Evolutionary conservation across 2,329 filamentous ascomycete genomes (phyloP).

Genomic region (Mycocentrospora acerina): DNA sequence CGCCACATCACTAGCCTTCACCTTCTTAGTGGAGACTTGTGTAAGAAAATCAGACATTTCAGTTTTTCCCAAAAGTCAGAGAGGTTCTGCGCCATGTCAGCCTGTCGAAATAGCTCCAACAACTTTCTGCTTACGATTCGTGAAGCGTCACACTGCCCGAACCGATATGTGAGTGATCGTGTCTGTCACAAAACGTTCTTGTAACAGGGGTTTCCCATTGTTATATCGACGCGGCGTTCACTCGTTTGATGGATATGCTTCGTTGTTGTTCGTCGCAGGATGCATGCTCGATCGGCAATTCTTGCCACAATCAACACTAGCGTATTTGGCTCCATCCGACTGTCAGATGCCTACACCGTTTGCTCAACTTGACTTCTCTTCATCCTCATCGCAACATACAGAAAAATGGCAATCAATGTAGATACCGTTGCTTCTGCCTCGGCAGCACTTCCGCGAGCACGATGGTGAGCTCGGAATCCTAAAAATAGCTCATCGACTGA

Average conservation of each 20-base stretch:
- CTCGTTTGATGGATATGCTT: neutral
- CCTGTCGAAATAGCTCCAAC: neutral
- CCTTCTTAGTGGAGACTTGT: constrained; percentile 46
- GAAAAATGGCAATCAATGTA: constrained; percentile 28
- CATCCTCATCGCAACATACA: constrained; percentile 5
- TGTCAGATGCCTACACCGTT: constrained; percentile 26
- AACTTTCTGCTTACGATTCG: neutral
- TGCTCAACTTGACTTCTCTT: constrained; percentile 13
- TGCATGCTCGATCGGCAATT: constrained; percentile 20
- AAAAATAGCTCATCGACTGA: constrained; percentile 16
- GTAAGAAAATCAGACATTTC: constrained; percentile 52
- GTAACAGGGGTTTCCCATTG: no score
- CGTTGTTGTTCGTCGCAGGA: constrained; percentile 1
- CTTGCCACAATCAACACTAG: constrained; percentile 23
- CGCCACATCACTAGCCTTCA: constrained; percentile 17
- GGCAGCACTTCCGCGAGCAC: constrained; percentile 37
- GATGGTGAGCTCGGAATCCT: constrained; percentile 42
- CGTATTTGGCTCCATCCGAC: constrained; percentile 21
- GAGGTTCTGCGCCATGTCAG: neutral
- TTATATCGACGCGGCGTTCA: neutral
- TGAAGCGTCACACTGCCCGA: no score
- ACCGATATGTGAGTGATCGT: no score
- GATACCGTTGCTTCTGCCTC: constrained; percentile 12
- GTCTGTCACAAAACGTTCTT: no score
- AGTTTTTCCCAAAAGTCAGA: no score